These are phyloP conservation scores for Penstemon newberryi DNA, from an alignment of 257 asterid species.

Conservation along the genomic window DNA sequence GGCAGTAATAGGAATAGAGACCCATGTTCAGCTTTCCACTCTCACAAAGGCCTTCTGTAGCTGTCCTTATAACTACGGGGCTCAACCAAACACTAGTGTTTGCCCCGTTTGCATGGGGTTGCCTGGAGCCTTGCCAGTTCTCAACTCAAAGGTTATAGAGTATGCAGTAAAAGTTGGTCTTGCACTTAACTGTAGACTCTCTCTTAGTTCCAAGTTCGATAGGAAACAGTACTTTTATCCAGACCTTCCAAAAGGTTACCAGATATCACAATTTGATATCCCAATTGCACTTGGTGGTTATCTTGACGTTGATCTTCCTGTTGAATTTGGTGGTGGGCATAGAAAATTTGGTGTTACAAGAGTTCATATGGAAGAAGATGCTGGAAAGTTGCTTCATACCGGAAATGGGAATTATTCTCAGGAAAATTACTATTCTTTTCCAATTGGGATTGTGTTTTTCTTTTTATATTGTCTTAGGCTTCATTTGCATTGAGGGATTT, in stretches of 20 bases:
- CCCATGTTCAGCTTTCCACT: constrained; percentile 84
- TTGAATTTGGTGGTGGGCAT: constrained; percentile 97
- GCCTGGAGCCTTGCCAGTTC: constrained; percentile 96
- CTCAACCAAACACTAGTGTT: constrained; percentile 75
- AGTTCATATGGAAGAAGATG: constrained; percentile 99
- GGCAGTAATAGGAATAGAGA: constrained; percentile 89
- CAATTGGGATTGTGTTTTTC: too few species aligned
- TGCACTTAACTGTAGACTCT: constrained; percentile 75
- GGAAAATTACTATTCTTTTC: constrained; percentile 42
- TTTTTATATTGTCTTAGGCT: too few species aligned
- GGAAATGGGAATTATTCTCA: constrained; percentile 71
- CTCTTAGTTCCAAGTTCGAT: constrained; percentile 81
- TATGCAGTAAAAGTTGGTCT: constrained; percentile 81
- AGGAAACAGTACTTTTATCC: constrained; percentile 97
- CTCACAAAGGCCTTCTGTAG: constrained; percentile 58
- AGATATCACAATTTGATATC: constrained; percentile 91
- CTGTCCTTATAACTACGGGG: constrained; percentile 71
- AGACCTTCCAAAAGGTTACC: constrained; percentile 97
- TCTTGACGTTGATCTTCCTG: constrained; percentile 85
- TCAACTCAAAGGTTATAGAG: constrained; percentile 84
- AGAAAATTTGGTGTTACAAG: constrained; percentile 85
- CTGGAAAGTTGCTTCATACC: constrained; percentile 92
- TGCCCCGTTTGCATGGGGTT: constrained; percentile 96
- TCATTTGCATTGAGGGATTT: not conserved
- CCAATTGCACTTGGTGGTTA: constrained; percentile 82